These are phyloP conservation scores for Nicotiana obtusifolia DNA, from an alignment of 257 asterid genomes.

Conservation along the genomic window DNA sequence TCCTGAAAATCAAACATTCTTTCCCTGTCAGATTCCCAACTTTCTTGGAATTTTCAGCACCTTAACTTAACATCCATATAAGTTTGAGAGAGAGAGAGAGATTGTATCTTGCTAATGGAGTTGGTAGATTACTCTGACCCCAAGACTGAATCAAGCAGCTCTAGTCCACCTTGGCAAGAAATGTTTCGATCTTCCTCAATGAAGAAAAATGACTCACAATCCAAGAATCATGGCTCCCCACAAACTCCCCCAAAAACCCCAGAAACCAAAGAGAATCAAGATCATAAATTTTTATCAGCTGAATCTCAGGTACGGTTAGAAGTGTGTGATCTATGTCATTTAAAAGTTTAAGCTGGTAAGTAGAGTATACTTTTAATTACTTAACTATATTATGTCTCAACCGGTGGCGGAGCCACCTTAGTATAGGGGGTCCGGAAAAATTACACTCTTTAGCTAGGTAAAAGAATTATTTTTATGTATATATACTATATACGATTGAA, in stretches of 20 bases:
- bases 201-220: slow-evolving; percentile 43
- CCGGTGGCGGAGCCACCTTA: too few species aligned
- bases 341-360: neutral
- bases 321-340: neutral
- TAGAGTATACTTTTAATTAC: too few species aligned
- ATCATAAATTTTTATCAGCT: slow-evolving; percentile 18
- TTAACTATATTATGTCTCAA: too few species aligned
- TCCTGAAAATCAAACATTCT: neutral
- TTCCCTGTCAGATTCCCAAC: neutral
- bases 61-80: too few species aligned
- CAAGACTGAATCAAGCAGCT: slow-evolving; percentile 38
- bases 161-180: slow-evolving; percentile 75
- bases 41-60: neutral
- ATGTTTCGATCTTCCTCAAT: slow-evolving; percentile 87
- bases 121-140: slow-evolving; percentile 56
- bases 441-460: too few species aligned
- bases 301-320: slow-evolving; percentile 34
- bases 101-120: slow-evolving; percentile 32
- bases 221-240: slow-evolving; percentile 11
- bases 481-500: too few species aligned
- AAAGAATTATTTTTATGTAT: too few species aligned
- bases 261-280: slow-evolving; percentile 15
- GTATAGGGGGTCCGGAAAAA: too few species aligned
- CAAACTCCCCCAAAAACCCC: neutral
- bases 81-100: neutral